A percentile compares a stretch with the other conserved stretches of the same genome.
Conservation (phyloP, 2,329 filamentous ascomycete genomes). For the Trichophyton rubrum region DNA sequence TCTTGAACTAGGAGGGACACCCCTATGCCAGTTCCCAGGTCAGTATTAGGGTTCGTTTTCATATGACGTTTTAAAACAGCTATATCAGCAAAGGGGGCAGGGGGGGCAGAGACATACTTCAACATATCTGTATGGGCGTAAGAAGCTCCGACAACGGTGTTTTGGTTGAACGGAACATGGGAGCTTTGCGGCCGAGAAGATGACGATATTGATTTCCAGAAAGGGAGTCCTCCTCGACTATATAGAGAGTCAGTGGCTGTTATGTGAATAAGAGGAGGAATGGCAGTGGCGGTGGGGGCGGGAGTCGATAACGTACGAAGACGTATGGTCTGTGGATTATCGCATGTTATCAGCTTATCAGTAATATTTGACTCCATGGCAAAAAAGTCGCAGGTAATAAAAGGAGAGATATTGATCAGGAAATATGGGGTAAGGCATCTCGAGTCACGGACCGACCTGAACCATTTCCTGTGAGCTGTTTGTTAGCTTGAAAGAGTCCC, state of each 20-base stretch:
- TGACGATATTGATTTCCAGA: conserved; percentile 58
- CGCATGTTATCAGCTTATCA: conserved; percentile 4
- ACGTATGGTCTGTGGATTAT: conserved; percentile 24
- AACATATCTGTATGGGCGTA: conserved; percentile 95
- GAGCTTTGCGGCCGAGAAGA: conserved; percentile 39
- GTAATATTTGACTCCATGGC: background rate
- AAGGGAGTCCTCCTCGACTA: conserved; percentile 69
- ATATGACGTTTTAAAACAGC: background rate
- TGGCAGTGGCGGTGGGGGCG: conserved; percentile 6
- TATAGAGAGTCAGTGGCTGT: conserved; percentile 4
- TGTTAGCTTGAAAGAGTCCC: conserved; percentile 4
- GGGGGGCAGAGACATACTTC: conserved; percentile 52
- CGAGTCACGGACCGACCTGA: conserved; percentile 76
- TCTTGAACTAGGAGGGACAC: conserved; percentile 40
- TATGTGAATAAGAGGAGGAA: conserved; percentile 7
- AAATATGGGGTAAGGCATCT: background rate
- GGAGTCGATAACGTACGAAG: conserved; percentile 22
- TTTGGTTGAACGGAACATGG: conserved; percentile 49
- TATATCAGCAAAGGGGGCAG: background rate
- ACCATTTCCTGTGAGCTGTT: conserved; percentile 74
- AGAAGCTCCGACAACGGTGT: conserved; percentile 76
- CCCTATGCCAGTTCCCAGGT: conserved; percentile 16
- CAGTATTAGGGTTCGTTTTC: background rate
- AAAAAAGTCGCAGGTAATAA: background rate
- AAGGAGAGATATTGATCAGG: background rate